phyloP scores from a whole-genome alignment of 257 asterid species.

The Nicotiana paniculata region DNA sequence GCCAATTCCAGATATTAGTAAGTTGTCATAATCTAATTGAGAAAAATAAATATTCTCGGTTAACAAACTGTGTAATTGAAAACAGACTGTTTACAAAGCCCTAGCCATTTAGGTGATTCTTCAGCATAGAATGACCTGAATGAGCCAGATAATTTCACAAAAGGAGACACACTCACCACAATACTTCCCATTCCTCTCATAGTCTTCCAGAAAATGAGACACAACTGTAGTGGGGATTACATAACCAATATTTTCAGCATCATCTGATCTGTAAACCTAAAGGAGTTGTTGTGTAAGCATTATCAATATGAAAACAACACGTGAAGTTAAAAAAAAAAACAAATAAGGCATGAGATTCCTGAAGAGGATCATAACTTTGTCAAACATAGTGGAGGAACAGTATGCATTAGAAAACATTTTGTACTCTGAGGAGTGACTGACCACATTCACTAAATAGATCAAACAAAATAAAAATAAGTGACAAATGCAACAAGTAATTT shows the following conservation, averaged over 20 bases:
- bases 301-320: constrained; percentile 11
- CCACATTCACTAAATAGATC: background rate
- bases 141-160: constrained; percentile 6
- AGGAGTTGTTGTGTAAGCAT: constrained; percentile 37
- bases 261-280: constrained; percentile 98
- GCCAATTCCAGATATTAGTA: background rate
- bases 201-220: constrained; percentile 95
- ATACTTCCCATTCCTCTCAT: constrained; percentile 74
- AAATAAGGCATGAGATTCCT: constrained; percentile 4
- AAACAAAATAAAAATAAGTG: background rate
- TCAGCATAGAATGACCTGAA: background rate
- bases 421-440: background rate
- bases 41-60: background rate
- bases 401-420: background rate
- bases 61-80: background rate
- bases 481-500: background rate
- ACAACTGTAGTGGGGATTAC: constrained; percentile 92
- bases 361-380: background rate
- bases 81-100: background rate
- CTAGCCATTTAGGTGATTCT: background rate
- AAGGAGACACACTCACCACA: constrained; percentile 50
- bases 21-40: constrained; percentile 4
- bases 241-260: constrained; percentile 89
- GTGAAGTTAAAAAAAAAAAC: background rate
- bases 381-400: background rate